Evolutionary conservation across 148 eudicot genomes (phyloP).

Genomic region (Rhododendron williamsianum): DNA sequence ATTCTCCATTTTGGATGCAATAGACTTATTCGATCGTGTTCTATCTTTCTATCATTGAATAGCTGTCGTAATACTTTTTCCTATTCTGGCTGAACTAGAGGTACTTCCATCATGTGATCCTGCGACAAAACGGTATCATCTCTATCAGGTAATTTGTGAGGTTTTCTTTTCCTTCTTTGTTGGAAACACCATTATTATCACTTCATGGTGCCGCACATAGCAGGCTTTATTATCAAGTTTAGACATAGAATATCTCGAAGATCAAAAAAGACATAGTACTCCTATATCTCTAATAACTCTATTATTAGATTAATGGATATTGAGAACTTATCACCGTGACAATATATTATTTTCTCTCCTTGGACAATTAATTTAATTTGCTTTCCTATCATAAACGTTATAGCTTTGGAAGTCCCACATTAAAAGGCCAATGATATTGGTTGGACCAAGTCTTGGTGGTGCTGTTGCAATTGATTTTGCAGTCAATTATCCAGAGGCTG

Average conservation of each 20-base stretch:
- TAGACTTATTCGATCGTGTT: neutral
- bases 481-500: slow-evolving; percentile 79
- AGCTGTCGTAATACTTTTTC: neutral
- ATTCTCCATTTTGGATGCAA: neutral
- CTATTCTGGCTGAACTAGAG: slow-evolving; percentile 32
- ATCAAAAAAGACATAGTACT: no score
- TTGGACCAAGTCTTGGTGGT: slow-evolving; percentile 92
- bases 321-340: neutral
- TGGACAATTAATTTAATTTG: neutral
- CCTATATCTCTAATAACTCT: neutral
- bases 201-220: neutral
- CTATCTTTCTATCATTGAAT: neutral
- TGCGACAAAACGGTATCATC: slow-evolving; percentile 71
- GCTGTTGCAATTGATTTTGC: slow-evolving; percentile 85
- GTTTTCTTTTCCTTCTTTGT: neutral
- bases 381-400: slow-evolving; percentile 7
- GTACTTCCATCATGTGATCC: slow-evolving; percentile 59
- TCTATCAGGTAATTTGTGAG: slow-evolving; percentile 54
- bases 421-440: slow-evolving; percentile 72
- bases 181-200: neutral
- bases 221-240: neutral
- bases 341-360: neutral
- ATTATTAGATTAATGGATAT: neutral
- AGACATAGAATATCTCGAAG: neutral
- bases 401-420: slow-evolving; percentile 83